Conservation (phyloP, 225 moss, liverwort and hornwort species). For the Bryoerythrophyllum caledonicum region DNA sequence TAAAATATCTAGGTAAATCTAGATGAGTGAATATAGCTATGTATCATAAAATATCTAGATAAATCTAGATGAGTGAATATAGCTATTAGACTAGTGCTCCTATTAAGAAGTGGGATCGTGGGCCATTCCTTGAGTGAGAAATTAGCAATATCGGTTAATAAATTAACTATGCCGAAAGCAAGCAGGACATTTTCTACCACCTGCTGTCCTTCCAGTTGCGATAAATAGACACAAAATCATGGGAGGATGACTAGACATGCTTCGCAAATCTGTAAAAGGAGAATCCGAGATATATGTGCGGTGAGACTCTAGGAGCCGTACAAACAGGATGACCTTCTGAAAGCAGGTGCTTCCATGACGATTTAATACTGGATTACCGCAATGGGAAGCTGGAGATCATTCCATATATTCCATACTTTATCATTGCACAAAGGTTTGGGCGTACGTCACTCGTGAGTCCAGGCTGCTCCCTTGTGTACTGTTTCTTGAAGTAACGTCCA, state of each 20-base stretch:
- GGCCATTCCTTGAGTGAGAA: background rate
- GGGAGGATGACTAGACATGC: background rate
- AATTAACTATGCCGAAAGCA: background rate
- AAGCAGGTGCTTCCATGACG: background rate
- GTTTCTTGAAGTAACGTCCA: no score
- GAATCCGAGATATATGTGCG: background rate
- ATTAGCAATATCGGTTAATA: background rate
- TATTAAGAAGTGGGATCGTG: background rate
- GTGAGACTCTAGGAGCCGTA: background rate
- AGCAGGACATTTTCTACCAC: background rate
- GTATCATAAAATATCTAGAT: no score
- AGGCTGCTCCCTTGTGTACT: background rate
- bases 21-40: no score
- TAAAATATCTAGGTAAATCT: no score
- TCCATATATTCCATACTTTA: background rate
- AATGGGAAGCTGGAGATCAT: background rate
- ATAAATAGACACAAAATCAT: background rate
- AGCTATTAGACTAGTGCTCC: no score
- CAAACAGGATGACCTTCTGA: background rate
- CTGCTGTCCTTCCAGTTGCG: background rate
- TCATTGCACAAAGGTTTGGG: background rate
- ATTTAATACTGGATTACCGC: background rate
- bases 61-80: no score
- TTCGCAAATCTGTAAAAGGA: background rate
- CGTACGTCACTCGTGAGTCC: background rate